phyloP scores from a whole-genome alignment of 257 asterid genomes.

The Craterostigma plantagineum region DNA sequence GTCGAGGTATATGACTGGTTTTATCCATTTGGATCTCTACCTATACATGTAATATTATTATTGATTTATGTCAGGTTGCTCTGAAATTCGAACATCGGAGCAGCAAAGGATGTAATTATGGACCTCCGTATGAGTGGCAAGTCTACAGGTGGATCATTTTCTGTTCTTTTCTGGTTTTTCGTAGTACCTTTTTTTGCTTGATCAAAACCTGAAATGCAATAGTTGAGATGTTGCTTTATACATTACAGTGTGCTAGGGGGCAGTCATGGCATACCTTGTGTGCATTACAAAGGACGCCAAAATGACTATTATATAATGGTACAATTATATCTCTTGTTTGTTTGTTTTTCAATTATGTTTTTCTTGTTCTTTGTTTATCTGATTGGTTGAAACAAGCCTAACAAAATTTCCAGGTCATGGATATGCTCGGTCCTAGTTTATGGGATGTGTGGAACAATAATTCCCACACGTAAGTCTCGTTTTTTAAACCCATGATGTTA shows the following conservation, averaged over 20 bases:
- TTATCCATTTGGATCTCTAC: slow-evolving; percentile 4
- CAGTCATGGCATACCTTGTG: slow-evolving; percentile 39
- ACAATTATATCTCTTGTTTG: neutral
- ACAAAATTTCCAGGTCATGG: slow-evolving; percentile 52
- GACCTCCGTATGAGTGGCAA: slow-evolving; percentile 47
- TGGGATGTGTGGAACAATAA: slow-evolving; percentile 56
- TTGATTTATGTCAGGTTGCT: slow-evolving; percentile 34
- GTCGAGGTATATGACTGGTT: slow-evolving; percentile 25
- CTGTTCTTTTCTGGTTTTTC: neutral
- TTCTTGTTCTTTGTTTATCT: neutral
- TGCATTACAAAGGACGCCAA: slow-evolving; percentile 31
- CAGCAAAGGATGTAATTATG: slow-evolving; percentile 30
- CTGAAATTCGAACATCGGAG: slow-evolving; percentile 35
- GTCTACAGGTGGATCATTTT: slow-evolving; percentile 25
- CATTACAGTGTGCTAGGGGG: slow-evolving; percentile 36
- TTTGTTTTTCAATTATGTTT: neutral
- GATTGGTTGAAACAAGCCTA: neutral
- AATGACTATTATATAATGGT: slow-evolving; percentile 33
- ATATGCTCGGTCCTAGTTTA: slow-evolving; percentile 64
- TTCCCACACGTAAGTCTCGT: slow-evolving; percentile 27
- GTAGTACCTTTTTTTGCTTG: neutral
- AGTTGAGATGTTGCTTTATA: neutral
- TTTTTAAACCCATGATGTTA: neutral
- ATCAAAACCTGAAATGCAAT: neutral
- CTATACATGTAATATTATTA: neutral